Evolutionary conservation across 176 grass and related monocot species (phyloP).

Genomic region (Triticum monococcum): DNA sequence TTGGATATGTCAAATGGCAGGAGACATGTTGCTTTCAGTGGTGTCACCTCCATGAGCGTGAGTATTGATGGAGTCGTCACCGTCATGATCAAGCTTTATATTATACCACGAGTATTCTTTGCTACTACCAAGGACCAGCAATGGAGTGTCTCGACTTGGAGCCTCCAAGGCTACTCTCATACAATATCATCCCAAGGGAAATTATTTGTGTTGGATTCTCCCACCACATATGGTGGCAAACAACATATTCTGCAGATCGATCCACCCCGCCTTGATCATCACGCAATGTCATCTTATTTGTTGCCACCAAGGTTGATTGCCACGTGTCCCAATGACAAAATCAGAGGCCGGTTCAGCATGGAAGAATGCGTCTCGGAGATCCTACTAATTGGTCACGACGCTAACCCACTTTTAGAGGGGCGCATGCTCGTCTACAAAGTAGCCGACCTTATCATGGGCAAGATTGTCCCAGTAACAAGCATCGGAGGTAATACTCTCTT

Average conservation of each 20-base stretch:
- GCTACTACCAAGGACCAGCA: not conserved
- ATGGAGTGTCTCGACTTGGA: not conserved
- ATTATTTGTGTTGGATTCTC: not conserved
- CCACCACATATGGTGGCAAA: not conserved
- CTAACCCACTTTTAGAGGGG: not conserved
- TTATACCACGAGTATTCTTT: not conserved
- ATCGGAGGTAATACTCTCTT: too few species aligned
- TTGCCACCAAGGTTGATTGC: too few species aligned
- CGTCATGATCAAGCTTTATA: not conserved
- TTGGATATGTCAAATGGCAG: not conserved
- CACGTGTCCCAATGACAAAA: too few species aligned
- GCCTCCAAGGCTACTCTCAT: fast-evolving
- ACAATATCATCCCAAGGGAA: not conserved
- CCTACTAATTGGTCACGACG: not conserved
- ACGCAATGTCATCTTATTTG: too few species aligned
- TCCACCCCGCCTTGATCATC: not conserved
- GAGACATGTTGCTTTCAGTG: not conserved
- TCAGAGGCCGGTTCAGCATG: too few species aligned
- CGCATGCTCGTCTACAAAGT: not conserved
- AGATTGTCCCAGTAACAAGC: too few species aligned
- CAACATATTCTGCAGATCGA: not conserved
- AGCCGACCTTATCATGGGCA: too few species aligned
- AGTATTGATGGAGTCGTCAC: not conserved
- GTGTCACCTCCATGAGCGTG: not conserved
- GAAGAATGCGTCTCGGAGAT: too few species aligned